Evolutionary conservation across 2,329 filamentous ascomycete genomes (phyloP).

Genomic region (Microcera coccophila): DNA sequence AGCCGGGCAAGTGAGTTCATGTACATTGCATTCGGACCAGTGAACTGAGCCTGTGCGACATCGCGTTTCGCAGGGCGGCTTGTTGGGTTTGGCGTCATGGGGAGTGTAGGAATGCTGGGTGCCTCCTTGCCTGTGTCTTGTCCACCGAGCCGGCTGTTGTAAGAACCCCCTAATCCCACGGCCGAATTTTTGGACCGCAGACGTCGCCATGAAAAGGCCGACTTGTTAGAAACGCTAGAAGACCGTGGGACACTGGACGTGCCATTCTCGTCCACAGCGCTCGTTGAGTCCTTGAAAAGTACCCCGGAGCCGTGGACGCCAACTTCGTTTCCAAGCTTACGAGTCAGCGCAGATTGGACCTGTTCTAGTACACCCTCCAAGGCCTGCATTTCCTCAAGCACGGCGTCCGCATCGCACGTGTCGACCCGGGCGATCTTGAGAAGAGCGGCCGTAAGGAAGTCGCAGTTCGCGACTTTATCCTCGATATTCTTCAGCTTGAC

Average conservation of each 20-base stretch:
- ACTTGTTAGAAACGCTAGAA: conserved; percentile 66
- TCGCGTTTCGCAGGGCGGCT: conserved; percentile 70
- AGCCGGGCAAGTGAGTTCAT: conserved; percentile 86
- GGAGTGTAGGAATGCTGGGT: conserved; percentile 65
- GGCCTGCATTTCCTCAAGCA: conserved; percentile 89
- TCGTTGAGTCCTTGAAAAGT: conserved; percentile 69
- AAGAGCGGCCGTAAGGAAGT: conserved; percentile 83
- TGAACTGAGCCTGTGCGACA: conserved; percentile 63
- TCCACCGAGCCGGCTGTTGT: conserved; percentile 31
- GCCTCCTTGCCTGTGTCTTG: conserved; percentile 28
- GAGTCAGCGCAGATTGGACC: conserved; percentile 69
- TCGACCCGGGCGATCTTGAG: conserved; percentile 80
- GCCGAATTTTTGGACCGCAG: conserved; percentile 85
- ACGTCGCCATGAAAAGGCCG: conserved; percentile 79
- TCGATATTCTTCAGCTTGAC: conserved; percentile 90
- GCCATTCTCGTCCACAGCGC: conserved; percentile 43
- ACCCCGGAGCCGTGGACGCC: conserved; percentile 71
- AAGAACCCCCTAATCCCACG: conserved; percentile 52
- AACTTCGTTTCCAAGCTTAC: conserved; percentile 90
- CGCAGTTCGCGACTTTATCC: conserved; percentile 90
- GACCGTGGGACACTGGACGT: conserved; percentile 47
- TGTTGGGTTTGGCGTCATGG: conserved; percentile 66
- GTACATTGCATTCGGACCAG: conserved; percentile 82
- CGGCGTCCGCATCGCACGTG: conserved; percentile 83
- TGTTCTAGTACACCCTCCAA: conserved; percentile 84